Percentiles rank a stretch among this genome's conserved stretches.
These are phyloP conservation scores for Chlamydomonas urium DNA, from an alignment of 139 green algal genomes.

Conservation along the genomic window DNA sequence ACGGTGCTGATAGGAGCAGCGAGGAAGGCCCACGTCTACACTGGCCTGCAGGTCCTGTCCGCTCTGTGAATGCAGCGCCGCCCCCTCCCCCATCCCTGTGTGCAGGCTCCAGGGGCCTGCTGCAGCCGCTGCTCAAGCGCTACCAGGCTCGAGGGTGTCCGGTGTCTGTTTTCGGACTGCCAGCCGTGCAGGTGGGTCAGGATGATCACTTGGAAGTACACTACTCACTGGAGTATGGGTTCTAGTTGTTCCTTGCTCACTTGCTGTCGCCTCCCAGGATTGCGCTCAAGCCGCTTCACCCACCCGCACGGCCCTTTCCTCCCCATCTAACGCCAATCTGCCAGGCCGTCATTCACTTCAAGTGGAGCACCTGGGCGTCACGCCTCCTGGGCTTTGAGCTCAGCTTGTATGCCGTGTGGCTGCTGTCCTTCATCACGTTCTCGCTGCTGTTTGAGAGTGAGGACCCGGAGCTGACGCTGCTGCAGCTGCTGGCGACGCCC, in stretches of 20 bases:
- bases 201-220: too few species aligned
- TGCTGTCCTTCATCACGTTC: slow-evolving; percentile 41
- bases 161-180: slow-evolving; percentile 38
- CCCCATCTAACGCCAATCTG: too few species aligned
- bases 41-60: too few species aligned
- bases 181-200: too few species aligned
- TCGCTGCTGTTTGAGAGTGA: slow-evolving; percentile 38
- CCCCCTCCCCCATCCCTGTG: neutral
- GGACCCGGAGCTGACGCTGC: neutral
- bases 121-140: slow-evolving; percentile 51
- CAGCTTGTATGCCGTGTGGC: slow-evolving; percentile 38
- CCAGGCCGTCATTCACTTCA: slow-evolving; percentile 19
- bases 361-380: slow-evolving; percentile 16
- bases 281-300: too few species aligned
- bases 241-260: too few species aligned
- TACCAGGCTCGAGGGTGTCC: slow-evolving; percentile 39
- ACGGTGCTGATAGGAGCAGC: too few species aligned
- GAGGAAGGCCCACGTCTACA: too few species aligned
- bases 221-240: too few species aligned
- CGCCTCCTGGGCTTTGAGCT: slow-evolving; percentile 48
- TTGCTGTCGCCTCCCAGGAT: too few species aligned
- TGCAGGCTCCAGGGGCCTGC: slow-evolving; percentile 31
- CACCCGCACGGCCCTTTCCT: too few species aligned
- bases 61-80: too few species aligned
- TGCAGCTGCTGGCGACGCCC: neutral